Evolutionary conservation across 176 grass and related monocot genomes (phyloP).

Genomic region (Aegilops sharonensis): DNA sequence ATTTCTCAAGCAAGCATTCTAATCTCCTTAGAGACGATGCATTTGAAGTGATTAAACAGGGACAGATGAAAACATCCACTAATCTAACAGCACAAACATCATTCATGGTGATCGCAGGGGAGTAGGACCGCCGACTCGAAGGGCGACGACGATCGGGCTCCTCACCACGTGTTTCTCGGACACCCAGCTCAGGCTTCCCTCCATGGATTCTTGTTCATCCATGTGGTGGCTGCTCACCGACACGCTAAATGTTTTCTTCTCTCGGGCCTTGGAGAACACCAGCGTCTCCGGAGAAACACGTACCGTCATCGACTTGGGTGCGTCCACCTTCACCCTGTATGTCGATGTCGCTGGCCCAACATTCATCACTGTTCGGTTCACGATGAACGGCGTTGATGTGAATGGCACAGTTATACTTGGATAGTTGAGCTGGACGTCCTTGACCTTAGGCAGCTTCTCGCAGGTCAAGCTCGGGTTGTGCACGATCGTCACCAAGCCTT

Average conservation of each 20-base stretch:
- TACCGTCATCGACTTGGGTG: neutral
- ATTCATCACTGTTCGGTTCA: conserved; percentile 36
- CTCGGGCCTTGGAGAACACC: conserved; percentile 1
- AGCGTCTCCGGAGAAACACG: conserved; percentile 15
- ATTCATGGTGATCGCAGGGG: neutral
- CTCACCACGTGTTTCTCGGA: neutral
- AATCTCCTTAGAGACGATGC: neutral
- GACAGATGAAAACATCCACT: neutral
- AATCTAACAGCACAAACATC: neutral
- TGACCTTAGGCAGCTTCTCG: neutral
- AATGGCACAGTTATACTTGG: conserved; percentile 24
- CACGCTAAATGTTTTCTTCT: conserved; percentile 34
- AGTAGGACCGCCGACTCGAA: neutral
- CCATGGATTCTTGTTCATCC: too few relatives aligned
- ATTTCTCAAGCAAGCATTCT: neutral
- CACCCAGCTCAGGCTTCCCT: conserved; percentile 22
- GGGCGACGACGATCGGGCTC: neutral
- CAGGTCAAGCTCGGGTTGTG: conserved; percentile 16
- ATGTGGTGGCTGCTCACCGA: neutral
- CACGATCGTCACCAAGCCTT: neutral
- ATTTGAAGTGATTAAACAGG: neutral
- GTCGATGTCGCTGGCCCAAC: conserved; percentile 11
- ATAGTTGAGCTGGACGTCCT: conserved; percentile 30
- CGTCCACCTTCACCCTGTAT: conserved; percentile 16
- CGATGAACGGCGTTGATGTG: neutral